Evolutionary conservation across 1,284 basidiomycete species (phyloP).

Genomic region (Ceratobasidium sp.): DNA sequence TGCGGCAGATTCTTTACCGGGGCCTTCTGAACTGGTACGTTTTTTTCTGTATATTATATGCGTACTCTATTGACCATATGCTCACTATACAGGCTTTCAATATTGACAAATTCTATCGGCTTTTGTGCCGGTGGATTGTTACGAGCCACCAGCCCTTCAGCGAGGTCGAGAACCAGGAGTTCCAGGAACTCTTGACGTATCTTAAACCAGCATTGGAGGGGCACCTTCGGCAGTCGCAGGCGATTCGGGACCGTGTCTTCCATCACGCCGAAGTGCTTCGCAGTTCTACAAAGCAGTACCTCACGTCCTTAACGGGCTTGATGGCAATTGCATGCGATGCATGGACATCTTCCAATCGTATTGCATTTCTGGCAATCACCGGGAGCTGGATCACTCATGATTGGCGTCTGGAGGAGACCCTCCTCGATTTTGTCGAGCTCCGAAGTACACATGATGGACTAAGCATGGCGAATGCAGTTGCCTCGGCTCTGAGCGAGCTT

Average conservation of each 20-base stretch:
- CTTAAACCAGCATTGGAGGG: neutral
- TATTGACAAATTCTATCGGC: conserved; percentile 1
- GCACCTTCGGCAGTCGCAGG: neutral
- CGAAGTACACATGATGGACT: conserved; percentile 34
- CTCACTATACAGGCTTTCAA: neutral
- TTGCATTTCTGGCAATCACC: conserved; percentile 38
- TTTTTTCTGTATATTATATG: neutral
- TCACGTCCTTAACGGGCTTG: neutral
- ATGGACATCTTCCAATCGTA: conserved; percentile 43
- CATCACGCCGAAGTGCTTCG: neutral
- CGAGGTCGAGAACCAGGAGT: conserved; percentile 16
- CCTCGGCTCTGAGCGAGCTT: conserved; percentile 5
- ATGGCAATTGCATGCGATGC: conserved; percentile 44
- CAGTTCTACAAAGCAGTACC: neutral
- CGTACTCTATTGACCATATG: neutral
- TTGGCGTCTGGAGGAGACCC: conserved; percentile 34
- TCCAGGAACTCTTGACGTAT: neutral
- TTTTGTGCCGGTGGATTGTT: neutral
- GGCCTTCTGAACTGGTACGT: neutral
- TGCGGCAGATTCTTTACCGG: neutral
- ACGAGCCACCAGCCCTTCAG: conserved; percentile 3
- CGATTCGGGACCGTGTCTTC: neutral
- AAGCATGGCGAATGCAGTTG: conserved; percentile 27
- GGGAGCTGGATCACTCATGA: conserved; percentile 42
- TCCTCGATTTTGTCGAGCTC: conserved; percentile 41